Evolutionary conservation across 345 rosid genomes (phyloP).

Genomic region (Populus deltoides): DNA sequence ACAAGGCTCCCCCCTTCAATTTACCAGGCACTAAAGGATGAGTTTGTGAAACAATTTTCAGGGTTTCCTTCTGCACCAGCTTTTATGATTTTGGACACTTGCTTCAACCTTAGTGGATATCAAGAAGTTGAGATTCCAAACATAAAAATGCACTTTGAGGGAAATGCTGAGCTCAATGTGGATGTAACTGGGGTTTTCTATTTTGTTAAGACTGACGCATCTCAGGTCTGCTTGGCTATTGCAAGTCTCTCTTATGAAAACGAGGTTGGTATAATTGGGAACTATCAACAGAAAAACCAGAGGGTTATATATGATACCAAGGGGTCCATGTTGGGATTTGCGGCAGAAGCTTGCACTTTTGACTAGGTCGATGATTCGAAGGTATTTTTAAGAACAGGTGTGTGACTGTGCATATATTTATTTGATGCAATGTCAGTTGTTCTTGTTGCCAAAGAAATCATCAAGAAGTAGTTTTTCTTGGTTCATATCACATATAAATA

Average conservation of each 20-base stretch:
- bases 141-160: slow-evolving; percentile 56
- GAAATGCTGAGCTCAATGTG: slow-evolving; percentile 50
- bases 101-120: slow-evolving; percentile 73
- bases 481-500: slow-evolving; percentile 4
- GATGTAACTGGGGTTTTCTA: slow-evolving; percentile 73
- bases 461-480: not conserved
- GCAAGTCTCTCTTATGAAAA: slow-evolving; percentile 71
- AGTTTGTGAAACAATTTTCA: slow-evolving; percentile 66
- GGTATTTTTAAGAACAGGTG: not conserved
- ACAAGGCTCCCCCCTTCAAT: slow-evolving; percentile 74
- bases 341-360: slow-evolving; percentile 71
- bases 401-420: slow-evolving; percentile 16
- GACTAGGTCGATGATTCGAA: slow-evolving; percentile 8
- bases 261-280: slow-evolving; percentile 67
- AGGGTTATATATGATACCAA: slow-evolving; percentile 78
- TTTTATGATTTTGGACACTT: slow-evolving; percentile 74
- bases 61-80: slow-evolving; percentile 66
- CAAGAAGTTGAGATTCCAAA: slow-evolving; percentile 66
- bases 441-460: slow-evolving; percentile 14
- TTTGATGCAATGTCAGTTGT: slow-evolving; percentile 13
- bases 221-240: slow-evolving; percentile 79
- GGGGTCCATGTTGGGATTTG: slow-evolving; percentile 64
- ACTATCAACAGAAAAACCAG: slow-evolving; percentile 85
- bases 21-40: slow-evolving; percentile 61
- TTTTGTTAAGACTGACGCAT: slow-evolving; percentile 65